Conservation (phyloP, 2,329 filamentous ascomycete species). For the Cytospora mali region DNA sequence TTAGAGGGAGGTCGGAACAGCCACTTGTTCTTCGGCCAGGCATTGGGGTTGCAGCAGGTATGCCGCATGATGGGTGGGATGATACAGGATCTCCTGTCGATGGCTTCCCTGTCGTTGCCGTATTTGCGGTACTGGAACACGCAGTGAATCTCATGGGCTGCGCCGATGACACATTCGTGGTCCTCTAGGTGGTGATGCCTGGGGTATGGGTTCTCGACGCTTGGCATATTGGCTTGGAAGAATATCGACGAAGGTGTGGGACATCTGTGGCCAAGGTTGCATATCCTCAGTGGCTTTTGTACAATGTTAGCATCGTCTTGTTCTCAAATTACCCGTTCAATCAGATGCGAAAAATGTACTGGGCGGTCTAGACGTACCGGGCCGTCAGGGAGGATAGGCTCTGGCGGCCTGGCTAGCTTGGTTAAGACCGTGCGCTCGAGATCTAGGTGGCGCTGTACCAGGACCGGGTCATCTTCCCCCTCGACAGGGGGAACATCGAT, state of each 20-base stretch:
- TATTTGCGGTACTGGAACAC: slow-evolving; percentile 10
- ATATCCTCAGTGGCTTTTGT: background rate
- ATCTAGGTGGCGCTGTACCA: slow-evolving; percentile 1
- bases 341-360: background rate
- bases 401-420: slow-evolving; percentile 3
- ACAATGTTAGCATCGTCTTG: background rate
- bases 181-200: slow-evolving; percentile 21
- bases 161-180: slow-evolving; percentile 18
- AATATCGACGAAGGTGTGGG: slow-evolving; percentile 20
- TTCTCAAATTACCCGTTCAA: background rate
- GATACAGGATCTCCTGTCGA: slow-evolving; percentile 14
- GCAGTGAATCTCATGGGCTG: slow-evolving; percentile 23
- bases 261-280: slow-evolving; percentile 19
- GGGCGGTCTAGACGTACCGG: slow-evolving; percentile 6
- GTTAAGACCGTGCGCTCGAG: slow-evolving; percentile 14
- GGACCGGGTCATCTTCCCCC: slow-evolving; percentile 21
- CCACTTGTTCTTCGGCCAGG: slow-evolving; percentile 18
- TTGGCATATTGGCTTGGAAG: slow-evolving; percentile 19
- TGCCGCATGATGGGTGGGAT: slow-evolving; percentile 21
- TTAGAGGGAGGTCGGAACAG: background rate
- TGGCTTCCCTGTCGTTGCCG: background rate
- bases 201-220: slow-evolving; percentile 14
- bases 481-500: background rate
- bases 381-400: background rate
- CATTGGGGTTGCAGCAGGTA: slow-evolving; percentile 20